Evolutionary conservation across 2,329 filamentous ascomycete species (phyloP), one percentile per base, ranked within the genome.

Genomic region (Akanthomyces uredinophilus): DNA sequence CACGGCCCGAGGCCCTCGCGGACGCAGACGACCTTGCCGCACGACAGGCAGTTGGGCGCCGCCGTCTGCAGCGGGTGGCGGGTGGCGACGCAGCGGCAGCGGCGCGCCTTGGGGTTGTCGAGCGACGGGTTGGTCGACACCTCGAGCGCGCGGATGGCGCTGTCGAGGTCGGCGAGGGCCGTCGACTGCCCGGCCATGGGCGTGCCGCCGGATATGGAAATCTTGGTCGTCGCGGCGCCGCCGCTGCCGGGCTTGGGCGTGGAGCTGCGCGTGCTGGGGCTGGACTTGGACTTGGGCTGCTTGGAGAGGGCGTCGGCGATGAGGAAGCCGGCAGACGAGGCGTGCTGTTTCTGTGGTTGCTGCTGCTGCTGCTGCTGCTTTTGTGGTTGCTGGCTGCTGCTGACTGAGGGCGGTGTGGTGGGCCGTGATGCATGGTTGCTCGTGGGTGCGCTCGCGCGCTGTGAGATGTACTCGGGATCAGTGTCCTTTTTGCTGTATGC

Each of bases 1-100:
- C 95, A 99, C 0, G 94, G 94, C 0, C 94, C 94, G 0, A 98
- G 81, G 0, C 95, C 95, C 75, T 99, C 93, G 70, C 95, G 93
- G 27, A 96, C 86, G 73, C 95, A 99, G 60, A 98, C 88, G 14
- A 99, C 92, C 73, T 98, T 98, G 63, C 95, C 95, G 69, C 95
- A 99, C 50, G 84, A 88, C 18, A 96, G 78, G 72, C 95, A 99
- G 72, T 98, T 99, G 0, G 95, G 95, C 0, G 93, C 92, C 0
- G 94, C 92, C n/a, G 86, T 86, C 50, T 97, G 88, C 3, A 98
- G 83, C 0, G 94, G 91, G 73, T 99, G 95, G 1, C 91, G 85
- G 0, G 90, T 87, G 0, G 91, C 95, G 70, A 96, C 92, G 73
- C 95, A 99, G 68, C 90, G 90, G 75, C 95, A 99, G 61, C 86